These are phyloP conservation scores for Zasmidium citrigriseum DNA, from an alignment of 2,329 filamentous ascomycete genomes.

Conservation along the genomic window DNA sequence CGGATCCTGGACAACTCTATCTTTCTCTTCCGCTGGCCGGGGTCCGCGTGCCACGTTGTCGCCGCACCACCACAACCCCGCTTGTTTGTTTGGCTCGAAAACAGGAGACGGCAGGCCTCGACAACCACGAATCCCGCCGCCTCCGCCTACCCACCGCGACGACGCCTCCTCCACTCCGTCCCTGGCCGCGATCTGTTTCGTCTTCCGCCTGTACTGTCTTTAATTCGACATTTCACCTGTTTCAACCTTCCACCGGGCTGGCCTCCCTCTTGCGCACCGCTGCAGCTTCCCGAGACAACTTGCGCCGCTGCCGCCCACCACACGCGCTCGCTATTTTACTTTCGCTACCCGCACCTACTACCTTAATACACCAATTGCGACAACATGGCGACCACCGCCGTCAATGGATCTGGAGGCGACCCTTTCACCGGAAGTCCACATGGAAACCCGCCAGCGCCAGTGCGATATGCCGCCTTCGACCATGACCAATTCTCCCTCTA, in stretches of 20 bases:
- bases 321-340: not conserved
- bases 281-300: conserved; percentile 18
- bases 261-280: not conserved
- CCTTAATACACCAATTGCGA: conserved; percentile 8
- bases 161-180: not conserved
- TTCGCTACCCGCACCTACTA: conserved; percentile 10
- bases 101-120: not conserved
- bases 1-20: not conserved
- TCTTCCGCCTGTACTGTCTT: not conserved
- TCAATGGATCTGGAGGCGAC: conserved; percentile 41
- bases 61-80: not conserved
- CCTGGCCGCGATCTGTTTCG: not conserved
- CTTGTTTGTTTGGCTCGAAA: not conserved
- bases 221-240: not conserved
- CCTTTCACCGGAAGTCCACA: conserved; percentile 45
- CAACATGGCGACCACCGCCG: conserved; percentile 45
- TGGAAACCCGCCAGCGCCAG: conserved; percentile 39
- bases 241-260: not conserved
- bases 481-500: conserved; percentile 73
- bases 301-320: not conserved
- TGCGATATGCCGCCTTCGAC: conserved; percentile 83
- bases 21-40: not conserved
- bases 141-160: not conserved
- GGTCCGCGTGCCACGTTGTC: not conserved
- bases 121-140: not conserved